Conservation (phyloP, 2,329 filamentous ascomycete genomes). For the Pseudogymnoascus sp. region DNA sequence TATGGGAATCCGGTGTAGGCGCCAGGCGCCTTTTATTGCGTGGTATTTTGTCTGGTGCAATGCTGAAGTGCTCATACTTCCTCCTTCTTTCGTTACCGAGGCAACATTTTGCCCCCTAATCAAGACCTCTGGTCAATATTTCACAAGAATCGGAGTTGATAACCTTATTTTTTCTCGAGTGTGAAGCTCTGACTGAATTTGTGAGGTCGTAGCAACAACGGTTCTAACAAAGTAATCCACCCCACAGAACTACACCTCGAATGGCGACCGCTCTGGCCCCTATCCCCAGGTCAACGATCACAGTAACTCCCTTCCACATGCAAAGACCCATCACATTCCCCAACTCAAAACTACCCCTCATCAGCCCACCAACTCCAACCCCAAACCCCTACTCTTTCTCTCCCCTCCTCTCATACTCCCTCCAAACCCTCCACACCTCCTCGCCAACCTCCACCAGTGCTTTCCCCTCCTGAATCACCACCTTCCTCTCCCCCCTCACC, state of each 20-base stretch:
- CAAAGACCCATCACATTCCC: background rate
- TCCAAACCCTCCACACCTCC: constrained; percentile 20
- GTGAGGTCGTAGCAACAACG: background rate
- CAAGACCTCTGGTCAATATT: background rate
- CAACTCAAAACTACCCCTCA: background rate
- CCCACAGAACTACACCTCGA: background rate
- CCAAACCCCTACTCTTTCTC: background rate
- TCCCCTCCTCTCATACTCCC: constrained; percentile 18
- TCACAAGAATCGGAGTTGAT: background rate
- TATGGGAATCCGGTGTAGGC: too few species aligned
- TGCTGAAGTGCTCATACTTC: background rate
- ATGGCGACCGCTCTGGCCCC: background rate
- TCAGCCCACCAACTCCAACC: too few species aligned
- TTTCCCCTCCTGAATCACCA: constrained; percentile 20
- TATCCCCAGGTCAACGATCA: background rate
- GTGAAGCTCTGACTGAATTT: background rate
- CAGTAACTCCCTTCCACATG: background rate
- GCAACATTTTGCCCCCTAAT: background rate
- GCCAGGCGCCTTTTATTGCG: too few species aligned
- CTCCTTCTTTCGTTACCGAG: background rate
- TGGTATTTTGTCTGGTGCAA: background rate
- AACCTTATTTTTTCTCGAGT: background rate
- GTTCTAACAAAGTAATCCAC: background rate
- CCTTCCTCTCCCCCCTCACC: constrained; percentile 17
- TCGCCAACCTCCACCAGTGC: constrained; percentile 18